Evolutionary conservation across 1,139 yeast genomes (phyloP).

Genomic region (Torulaspora pretoriensis): DNA sequence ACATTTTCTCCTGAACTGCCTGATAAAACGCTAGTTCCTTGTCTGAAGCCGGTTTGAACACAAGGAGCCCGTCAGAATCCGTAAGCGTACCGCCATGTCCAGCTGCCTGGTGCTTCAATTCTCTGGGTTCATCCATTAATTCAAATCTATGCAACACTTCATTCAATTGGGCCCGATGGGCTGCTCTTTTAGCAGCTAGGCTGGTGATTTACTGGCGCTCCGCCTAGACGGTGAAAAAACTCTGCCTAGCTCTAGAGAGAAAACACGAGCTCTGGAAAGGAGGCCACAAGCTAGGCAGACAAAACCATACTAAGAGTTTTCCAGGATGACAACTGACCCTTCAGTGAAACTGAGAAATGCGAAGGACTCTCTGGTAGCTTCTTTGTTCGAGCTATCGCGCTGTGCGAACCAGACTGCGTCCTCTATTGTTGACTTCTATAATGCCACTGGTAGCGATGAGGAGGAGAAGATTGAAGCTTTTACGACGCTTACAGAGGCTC

Average conservation of each 20-base stretch:
- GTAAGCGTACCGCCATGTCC: constrained; percentile 83
- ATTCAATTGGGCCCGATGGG: not conserved
- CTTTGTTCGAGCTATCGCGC: constrained; percentile 73
- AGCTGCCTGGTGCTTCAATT: constrained; percentile 59
- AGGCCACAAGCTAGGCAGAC: constrained; percentile 8
- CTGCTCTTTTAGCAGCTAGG: not conserved
- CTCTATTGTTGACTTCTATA: constrained; percentile 72
- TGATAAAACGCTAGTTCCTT: constrained; percentile 73
- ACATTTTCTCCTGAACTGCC: constrained; percentile 17
- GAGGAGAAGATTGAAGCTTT: constrained; percentile 37
- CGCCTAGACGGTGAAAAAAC: constrained; percentile 2
- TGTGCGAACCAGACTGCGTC: constrained; percentile 78
- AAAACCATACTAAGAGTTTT: not conserved
- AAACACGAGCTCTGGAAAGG: not conserved
- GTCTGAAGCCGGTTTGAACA: constrained; percentile 61
- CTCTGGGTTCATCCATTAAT: constrained; percentile 18
- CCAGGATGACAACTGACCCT: constrained; percentile 30
- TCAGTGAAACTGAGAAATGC: constrained; percentile 32
- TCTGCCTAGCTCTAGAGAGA: constrained; percentile 7
- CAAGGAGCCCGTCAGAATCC: constrained; percentile 57
- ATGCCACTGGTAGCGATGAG: constrained; percentile 43
- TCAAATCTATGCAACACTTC: not conserved
- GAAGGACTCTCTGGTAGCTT: constrained; percentile 54
- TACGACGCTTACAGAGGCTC: constrained; percentile 36
- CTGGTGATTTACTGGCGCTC: constrained; percentile 1